Percentiles rank a stretch among this genome's conserved stretches.
phyloP scores from a whole-genome alignment of 192 early-diverging fungal species.

The Coemansia biformis region DNA sequence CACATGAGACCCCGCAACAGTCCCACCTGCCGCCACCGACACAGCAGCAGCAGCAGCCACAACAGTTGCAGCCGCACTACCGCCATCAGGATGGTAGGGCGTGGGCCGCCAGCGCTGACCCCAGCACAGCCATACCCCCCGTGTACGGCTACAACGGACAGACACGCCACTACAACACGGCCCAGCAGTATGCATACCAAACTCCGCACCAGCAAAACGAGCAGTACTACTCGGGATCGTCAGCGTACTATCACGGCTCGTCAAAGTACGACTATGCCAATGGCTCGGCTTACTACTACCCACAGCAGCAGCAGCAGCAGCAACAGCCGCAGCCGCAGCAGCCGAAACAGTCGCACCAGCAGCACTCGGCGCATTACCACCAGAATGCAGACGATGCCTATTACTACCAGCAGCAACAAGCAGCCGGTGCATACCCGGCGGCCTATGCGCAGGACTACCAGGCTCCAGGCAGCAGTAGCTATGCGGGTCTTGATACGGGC shows the following conservation, averaged over 20 bases:
- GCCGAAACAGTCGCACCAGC: slow-evolving; percentile 5
- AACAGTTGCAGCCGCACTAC: neutral
- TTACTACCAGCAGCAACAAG: slow-evolving; percentile 19
- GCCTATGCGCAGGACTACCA: slow-evolving; percentile 8
- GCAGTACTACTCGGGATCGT: neutral
- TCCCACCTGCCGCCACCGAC: neutral
- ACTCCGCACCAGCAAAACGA: neutral
- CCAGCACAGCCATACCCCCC: slow-evolving; percentile 10
- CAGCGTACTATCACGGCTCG: slow-evolving; percentile 19
- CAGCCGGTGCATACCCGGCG: slow-evolving; percentile 5
- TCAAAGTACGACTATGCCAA: slow-evolving; percentile 20
- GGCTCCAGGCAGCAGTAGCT: slow-evolving; percentile 3
- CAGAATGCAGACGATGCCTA: slow-evolving; percentile 9
- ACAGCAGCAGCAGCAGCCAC: slow-evolving; percentile 5
- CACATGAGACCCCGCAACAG: slow-evolving; percentile 6
- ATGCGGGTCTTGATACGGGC: slow-evolving; percentile 26
- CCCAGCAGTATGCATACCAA: slow-evolving; percentile 4
- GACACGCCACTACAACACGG: neutral
- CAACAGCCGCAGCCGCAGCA: slow-evolving; percentile 12
- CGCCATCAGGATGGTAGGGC: slow-evolving; percentile 4
- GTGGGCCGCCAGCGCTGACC: neutral
- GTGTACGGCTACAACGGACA: neutral
- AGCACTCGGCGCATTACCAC: slow-evolving; percentile 12
- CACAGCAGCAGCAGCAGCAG: slow-evolving; percentile 10
- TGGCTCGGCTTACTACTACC: slow-evolving; percentile 10